Evolutionary conservation across 345 rosid species (phyloP).

Genomic region (Toxicodendron radicans): DNA sequence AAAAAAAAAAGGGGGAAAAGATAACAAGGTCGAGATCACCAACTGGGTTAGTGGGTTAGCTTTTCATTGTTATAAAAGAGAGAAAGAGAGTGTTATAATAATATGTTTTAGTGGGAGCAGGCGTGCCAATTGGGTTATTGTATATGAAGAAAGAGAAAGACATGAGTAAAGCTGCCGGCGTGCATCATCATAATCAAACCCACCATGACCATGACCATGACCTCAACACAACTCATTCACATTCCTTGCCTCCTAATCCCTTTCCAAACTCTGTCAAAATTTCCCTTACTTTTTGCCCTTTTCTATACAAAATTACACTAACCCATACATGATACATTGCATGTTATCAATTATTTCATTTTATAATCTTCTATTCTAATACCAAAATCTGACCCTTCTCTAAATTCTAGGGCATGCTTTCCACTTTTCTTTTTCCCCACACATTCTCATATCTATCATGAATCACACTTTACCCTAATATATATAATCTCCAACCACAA

Average conservation of each 20-base stretch:
- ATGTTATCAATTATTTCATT: background rate
- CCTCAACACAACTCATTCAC: constrained; percentile 31
- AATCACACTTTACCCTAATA: no score
- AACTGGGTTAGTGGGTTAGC: constrained; percentile 59
- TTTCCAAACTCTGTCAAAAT: constrained; percentile 70
- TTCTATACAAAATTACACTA: constrained; percentile 24
- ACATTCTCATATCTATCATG: constrained; percentile 2
- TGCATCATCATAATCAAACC: constrained; percentile 86
- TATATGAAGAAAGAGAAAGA: constrained; percentile 25
- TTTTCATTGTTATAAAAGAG: constrained; percentile 30
- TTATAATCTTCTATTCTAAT: constrained; percentile 21
- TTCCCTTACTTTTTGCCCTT: constrained; percentile 16
- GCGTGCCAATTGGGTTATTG: constrained; percentile 57
- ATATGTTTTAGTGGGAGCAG: constrained; percentile 54
- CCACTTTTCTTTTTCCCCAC: background rate
- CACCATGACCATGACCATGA: constrained; percentile 34
- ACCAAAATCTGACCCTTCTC: constrained; percentile 29
- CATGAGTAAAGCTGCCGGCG: constrained; percentile 89
- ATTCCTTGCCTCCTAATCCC: constrained; percentile 70
- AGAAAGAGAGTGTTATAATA: constrained; percentile 26
- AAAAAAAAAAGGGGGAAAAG: background rate
- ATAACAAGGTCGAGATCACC: constrained; percentile 38
- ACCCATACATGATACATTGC: constrained; percentile 24
- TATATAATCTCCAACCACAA: background rate
- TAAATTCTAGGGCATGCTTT: constrained; percentile 39